A percentile compares a stretch with the other conserved stretches of the same genome.
phyloP scores from a whole-genome alignment of 441 rosid species.

The Melastoma candidum region DNA sequence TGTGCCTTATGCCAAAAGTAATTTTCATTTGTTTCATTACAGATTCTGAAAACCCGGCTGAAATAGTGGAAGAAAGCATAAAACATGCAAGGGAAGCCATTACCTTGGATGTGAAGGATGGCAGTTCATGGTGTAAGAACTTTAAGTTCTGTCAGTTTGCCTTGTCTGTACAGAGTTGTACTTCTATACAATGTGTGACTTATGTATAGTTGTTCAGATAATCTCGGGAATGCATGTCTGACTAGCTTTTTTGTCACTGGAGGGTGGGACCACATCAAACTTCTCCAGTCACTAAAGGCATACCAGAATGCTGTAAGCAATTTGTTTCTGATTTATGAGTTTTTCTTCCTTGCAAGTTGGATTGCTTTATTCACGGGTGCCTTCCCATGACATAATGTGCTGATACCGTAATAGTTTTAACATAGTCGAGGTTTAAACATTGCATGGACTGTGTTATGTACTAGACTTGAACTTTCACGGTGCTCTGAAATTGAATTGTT shows the following conservation, averaged over 20 bases:
- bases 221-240: conserved; percentile 66
- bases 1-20: neutral
- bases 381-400: too few relatives aligned
- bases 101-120: conserved; percentile 70
- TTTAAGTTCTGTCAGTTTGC: neutral
- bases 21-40: conserved; percentile 7
- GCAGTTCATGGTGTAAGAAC: conserved; percentile 66
- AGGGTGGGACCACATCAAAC: conserved; percentile 64
- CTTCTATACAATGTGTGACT: conserved; percentile 5
- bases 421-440: too few relatives aligned
- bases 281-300: conserved; percentile 56
- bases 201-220: conserved; percentile 36
- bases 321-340: too few relatives aligned
- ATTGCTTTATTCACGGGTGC: too few relatives aligned
- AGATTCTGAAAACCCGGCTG: conserved; percentile 51
- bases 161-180: neutral
- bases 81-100: conserved; percentile 70
- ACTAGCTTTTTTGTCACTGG: conserved; percentile 58
- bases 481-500: too few relatives aligned
- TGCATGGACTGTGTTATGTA: too few relatives aligned
- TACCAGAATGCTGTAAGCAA: conserved; percentile 66
- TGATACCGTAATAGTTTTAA: too few relatives aligned
- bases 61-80: conserved; percentile 56
- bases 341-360: too few relatives aligned
- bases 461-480: too few relatives aligned